Evolutionary conservation across 2,329 filamentous ascomycete species (phyloP).

Genomic region (Aspergillus cejpii): DNA sequence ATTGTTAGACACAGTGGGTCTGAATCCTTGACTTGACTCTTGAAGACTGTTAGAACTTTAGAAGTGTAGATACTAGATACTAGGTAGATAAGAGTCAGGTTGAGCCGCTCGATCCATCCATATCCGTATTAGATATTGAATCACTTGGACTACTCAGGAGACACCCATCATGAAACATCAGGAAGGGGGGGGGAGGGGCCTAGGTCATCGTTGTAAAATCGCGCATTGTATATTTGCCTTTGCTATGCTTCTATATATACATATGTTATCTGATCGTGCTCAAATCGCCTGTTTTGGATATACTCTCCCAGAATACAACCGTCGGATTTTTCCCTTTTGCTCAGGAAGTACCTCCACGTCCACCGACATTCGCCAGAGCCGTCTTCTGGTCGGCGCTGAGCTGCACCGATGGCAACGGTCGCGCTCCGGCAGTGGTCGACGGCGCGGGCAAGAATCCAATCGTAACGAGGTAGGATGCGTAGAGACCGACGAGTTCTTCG

Average conservation of each 20-base stretch:
- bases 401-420: slow-evolving; percentile 41
- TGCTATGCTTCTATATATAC: slow-evolving; percentile 7
- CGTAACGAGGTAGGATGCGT: slow-evolving; percentile 56
- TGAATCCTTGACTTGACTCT: not conserved
- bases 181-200: too few species aligned
- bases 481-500: slow-evolving; percentile 56
- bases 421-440: slow-evolving; percentile 17
- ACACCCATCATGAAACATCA: too few species aligned
- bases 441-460: slow-evolving; percentile 54
- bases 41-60: too few species aligned
- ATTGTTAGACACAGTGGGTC: not conserved
- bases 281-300: not conserved
- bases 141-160: too few species aligned
- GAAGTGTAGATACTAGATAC: too few species aligned
- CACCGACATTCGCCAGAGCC: slow-evolving; percentile 49
- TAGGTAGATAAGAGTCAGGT: not conserved
- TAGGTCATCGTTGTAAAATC: too few species aligned
- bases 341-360: slow-evolving; percentile 41
- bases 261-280: not conserved
- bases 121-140: not conserved
- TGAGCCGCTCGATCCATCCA: not conserved
- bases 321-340: not conserved
- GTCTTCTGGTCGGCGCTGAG: slow-evolving; percentile 45
- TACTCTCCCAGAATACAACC: too few species aligned
- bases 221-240: not conserved